Evolutionary conservation across 305 asterid species (phyloP), one percentile per base, ranked within the genome.

Genomic region (Andrographis paniculata): DNA sequence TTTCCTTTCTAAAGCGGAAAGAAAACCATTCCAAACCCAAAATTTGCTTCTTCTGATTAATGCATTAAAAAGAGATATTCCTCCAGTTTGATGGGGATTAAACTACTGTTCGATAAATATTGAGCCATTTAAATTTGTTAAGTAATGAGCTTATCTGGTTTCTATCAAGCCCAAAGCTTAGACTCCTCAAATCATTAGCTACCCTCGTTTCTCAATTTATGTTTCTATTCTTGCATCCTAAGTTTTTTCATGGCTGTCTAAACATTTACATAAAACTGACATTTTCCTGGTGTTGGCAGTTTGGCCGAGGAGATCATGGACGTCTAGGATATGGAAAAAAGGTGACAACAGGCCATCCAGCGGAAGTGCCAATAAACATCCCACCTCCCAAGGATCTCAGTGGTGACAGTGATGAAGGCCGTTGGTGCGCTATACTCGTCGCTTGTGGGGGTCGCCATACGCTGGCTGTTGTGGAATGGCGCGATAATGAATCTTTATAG

Each of bases 401-500:
- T 6, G 64, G 37, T 33, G 6, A 20, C 24, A 65, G 58, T 45
- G 50, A 55, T 20, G 77, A 66, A 45, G 94, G 82, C 23, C 65
- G 67, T 15, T 91, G 96, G 98, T 70, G 81, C 16, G 86, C 95
- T 6, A 75, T 76, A 49, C 76, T 74, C 1, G 96, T 86, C 14
- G 98, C 98, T 40, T 80, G 94, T 62, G 98, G 98, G 14, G 98
- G 98, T 55, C 88, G 98, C 61, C 98, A 86, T 59, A 86, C 98
- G 0, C 58, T 91, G 61, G 94, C 96, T 4, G 53, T 75, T 36
- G 77, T 75, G 4, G 95, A 86, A 63, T 80, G 92, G 94, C 74
- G 66, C 14, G 52, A 50, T 13, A 58, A 41, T 20, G 82, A 65
- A 42, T 17, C 72, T 1, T 72, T 70, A 48, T 45, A 61, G 46